Evolutionary conservation across 2,329 filamentous ascomycete genomes (phyloP), one percentile per base, ranked within the genome.

Genomic region (Trichoderma sp.): DNA sequence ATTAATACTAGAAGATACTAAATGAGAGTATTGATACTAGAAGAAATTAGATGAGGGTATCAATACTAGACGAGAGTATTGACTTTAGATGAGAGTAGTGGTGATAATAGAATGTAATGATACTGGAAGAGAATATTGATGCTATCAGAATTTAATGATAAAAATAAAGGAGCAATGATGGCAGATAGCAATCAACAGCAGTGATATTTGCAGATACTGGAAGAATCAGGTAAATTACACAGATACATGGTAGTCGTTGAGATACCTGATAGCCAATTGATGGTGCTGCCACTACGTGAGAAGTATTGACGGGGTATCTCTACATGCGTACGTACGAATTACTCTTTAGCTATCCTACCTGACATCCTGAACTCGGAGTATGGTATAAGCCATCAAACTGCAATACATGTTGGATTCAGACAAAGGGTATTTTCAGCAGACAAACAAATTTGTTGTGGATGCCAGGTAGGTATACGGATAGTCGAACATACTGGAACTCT

Each of bases 171-270:
- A 43, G 39, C 18, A 0, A 43, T 43, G 39, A 2, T 43, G 39
- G 39, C 18, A 43, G 39, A n/a, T 43, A 43, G 3, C 18, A 43
- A 43, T 0, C 1, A 1, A 43, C 0, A 1, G 39, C 1, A 43
- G 39, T 43, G 39, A 43, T 43, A 43, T 2, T 43, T 43, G 39
- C 7, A 43, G 6, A 43, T n/a, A 43, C 1, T n/a, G 4, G 15
- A 43, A 43, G 39, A 9, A n/a, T n/a, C 39, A 1, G 39, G 15
- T 18, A 43, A 39, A 43, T 0, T n/a, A 43, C 39, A n/a, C 15
- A 2, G 7, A 43, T 3, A 9, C 0, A 43, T n/a, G 4, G 39
- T 2, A 43, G 1, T 1, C 39, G 7, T 43, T n/a, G 0, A 3
- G 15, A 43, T 43, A n/a, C 39, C 15, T 18, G 15, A 18, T 0